These are phyloP conservation scores for Rhododendron williamsianum DNA, from an alignment of 148 eudicot species.

Conservation along the genomic window DNA sequence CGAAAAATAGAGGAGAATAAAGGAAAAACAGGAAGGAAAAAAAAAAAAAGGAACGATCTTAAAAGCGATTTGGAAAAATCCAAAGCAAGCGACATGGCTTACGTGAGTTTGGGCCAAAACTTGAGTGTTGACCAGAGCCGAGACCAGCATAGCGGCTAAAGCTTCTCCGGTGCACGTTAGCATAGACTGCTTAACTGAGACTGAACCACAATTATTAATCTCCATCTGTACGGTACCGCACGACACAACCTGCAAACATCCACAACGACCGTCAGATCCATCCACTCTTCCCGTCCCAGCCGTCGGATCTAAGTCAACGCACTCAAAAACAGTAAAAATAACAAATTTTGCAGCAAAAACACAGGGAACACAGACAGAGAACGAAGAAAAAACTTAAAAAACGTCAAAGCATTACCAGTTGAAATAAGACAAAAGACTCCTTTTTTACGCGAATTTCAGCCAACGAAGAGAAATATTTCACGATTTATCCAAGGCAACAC, in stretches of 20 bases:
- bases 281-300: background rate
- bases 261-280: background rate
- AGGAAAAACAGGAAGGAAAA: background rate
- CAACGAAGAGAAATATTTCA: background rate
- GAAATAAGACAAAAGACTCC: constrained; percentile 5
- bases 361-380: background rate
- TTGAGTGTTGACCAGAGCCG: constrained; percentile 1
- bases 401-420: background rate
- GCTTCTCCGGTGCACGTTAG: constrained; percentile 13
- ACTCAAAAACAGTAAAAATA: background rate
- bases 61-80: background rate
- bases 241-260: constrained; percentile 7
- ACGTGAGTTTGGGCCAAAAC: constrained; percentile 6
- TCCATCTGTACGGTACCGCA: constrained; percentile 18
- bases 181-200: background rate
- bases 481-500: background rate
- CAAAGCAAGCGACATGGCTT: background rate
- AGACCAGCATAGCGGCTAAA: constrained; percentile 1
- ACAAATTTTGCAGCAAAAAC: background rate
- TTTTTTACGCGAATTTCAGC: background rate
- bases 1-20: background rate
- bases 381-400: background rate
- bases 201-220: constrained; percentile 5
- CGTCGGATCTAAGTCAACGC: background rate
- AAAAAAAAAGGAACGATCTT: background rate